phyloP scores from a whole-genome alignment of 495 filamentous ascomycete species.

The Pseudevernia furfuracea region DNA sequence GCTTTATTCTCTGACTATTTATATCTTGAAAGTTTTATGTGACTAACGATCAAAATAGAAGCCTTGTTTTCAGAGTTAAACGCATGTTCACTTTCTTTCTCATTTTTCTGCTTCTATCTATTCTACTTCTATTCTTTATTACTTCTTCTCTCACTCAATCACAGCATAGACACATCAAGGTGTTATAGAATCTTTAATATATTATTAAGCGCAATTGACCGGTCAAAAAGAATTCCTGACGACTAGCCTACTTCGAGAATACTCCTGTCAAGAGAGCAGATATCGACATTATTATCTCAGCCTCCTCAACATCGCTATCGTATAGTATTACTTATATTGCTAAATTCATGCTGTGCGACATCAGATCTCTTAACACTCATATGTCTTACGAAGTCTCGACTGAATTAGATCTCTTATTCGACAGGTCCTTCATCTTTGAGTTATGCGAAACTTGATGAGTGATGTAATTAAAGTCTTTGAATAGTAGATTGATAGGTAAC shows the following conservation, averaged over 20 bases:
- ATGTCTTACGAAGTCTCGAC: background rate
- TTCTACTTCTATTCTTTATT: too few species aligned
- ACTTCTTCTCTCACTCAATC: too few species aligned
- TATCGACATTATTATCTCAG: background rate
- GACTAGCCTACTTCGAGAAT: background rate
- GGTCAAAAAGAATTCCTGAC: background rate
- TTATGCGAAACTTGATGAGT: too few species aligned
- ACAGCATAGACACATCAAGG: too few species aligned
- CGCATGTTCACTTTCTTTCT: background rate
- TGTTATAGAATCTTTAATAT: background rate
- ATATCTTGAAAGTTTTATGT: too few species aligned
- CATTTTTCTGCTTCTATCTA: background rate
- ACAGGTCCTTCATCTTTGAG: background rate
- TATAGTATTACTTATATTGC: background rate
- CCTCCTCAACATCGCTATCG: background rate
- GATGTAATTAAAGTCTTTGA: too few species aligned
- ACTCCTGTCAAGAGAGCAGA: background rate
- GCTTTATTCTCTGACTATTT: background rate
- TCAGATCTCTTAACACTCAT: background rate
- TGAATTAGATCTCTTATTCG: background rate
- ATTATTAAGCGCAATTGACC: background rate
- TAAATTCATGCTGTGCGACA: background rate
- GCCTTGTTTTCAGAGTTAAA: background rate
- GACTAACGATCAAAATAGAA: too few species aligned
- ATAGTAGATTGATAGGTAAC: too few species aligned